These are phyloP conservation scores for Spraguea lophii DNA, from an alignment of 371 early-diverging fungal species.

Conservation along the genomic window DNA sequence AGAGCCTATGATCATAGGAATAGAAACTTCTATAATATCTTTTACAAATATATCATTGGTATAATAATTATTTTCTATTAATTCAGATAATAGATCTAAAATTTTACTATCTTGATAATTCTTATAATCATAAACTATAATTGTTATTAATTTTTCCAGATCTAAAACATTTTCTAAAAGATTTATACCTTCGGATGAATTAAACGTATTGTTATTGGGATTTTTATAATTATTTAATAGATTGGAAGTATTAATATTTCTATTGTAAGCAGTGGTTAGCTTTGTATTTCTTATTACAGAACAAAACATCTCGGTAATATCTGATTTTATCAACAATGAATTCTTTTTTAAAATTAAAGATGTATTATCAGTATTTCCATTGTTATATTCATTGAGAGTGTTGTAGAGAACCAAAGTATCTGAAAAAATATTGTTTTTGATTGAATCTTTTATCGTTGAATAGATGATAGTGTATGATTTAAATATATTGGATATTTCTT, in stretches of 20 bases:
- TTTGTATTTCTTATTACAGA: background rate
- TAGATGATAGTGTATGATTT: too few relatives aligned
- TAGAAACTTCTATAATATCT: conserved; percentile 19
- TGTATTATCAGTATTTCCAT: too few relatives aligned
- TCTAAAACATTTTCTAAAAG: conserved; percentile 18
- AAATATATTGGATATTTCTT: background rate
- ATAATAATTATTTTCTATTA: conserved; percentile 13
- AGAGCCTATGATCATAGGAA: conserved; percentile 12
- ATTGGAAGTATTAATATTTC: background rate
- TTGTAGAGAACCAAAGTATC: background rate
- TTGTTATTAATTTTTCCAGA: conserved; percentile 18
- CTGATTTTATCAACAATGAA: background rate
- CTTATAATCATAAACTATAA: conserved; percentile 25
- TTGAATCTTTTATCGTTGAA: too few relatives aligned
- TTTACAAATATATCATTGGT: conserved; percentile 14
- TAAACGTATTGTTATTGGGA: too few relatives aligned
- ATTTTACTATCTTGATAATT: conserved; percentile 12
- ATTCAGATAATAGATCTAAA: conserved; percentile 5
- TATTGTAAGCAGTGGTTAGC: background rate
- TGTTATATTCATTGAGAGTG: too few relatives aligned
- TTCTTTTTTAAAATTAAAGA: conserved; percentile 24
- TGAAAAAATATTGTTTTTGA: too few relatives aligned
- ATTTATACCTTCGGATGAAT: conserved; percentile 4
- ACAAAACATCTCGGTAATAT: background rate
- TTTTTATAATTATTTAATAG: conserved; percentile 18